Evolutionary conservation across 169 alveolate genomes (phyloP), one percentile per base, ranked within the genome.

Genomic region (Babesia ovata): DNA sequence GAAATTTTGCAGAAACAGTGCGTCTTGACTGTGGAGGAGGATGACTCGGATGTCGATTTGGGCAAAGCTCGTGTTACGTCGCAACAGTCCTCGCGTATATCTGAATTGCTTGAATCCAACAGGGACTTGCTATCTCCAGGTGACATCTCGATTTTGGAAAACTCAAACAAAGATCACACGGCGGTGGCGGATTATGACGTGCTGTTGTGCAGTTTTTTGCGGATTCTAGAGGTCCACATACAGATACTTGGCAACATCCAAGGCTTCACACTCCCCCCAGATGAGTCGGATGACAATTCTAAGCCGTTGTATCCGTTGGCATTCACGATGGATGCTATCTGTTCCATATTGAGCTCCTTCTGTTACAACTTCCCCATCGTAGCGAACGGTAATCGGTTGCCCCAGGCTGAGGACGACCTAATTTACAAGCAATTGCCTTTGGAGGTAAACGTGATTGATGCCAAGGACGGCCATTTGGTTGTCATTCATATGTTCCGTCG

Each of bases 281-380:
- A 49, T 17, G 13, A 13, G 39, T 24, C 61, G 3, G 13, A 52
- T 36, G 73, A 70, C 45, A 33, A 46, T 28, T 44, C 71, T 9
- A 78, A 59, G 63, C 75, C 79, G 57, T 50, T 42, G 2, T 81
- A 81, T 58, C 88, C 88, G 11, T 50, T 46, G 16, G 52, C 85
- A 19, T 48, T 81, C 14, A 66, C 69, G 10, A 28, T 70, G 49
- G 53, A 44, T 58, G 73, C 79, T 29, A 16, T 60, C 54, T 81
- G 71, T 49, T 81, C 44, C 78, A 44, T 81, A 44, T 19, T 81
- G 63, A 81, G 72, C 74, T 29, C 72, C 36, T 10, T 81, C 46
- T 69, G 63, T 56, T 48, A 61, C 69, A 81, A 81, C 74, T 81
- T 81, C 85, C 88, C 88, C 42, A 26, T 72, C 22, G 82, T 82